Evolutionary conservation across 306 rosid species (phyloP).

Genomic region (Fagus crenata): DNA sequence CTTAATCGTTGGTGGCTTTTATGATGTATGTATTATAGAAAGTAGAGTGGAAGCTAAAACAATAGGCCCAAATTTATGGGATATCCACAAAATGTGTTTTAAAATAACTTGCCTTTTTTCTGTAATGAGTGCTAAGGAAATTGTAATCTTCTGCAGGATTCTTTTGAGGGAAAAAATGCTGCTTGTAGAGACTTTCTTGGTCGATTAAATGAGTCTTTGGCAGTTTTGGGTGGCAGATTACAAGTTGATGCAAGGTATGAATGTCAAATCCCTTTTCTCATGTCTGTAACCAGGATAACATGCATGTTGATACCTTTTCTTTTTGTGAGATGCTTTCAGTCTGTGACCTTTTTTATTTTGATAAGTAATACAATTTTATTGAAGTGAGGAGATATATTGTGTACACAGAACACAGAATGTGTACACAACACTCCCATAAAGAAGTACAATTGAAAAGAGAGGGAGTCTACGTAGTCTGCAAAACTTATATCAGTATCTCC

Average conservation of each 20-base stretch:
- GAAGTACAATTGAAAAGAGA: too few relatives aligned
- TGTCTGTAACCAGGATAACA: conserved; percentile 4
- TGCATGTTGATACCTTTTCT: background rate
- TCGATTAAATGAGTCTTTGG: conserved; percentile 75
- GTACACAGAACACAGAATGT: too few relatives aligned
- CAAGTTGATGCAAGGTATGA: conserved; percentile 79
- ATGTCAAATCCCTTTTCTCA: conserved; percentile 13
- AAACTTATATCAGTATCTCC: too few relatives aligned
- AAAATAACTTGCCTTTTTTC: conserved; percentile 7
- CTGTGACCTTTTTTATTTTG: background rate
- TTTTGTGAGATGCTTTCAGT: background rate
- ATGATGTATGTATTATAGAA: conserved; percentile 10
- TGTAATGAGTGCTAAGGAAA: conserved; percentile 10
- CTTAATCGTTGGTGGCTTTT: conserved; percentile 13
- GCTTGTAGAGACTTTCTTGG: conserved; percentile 61
- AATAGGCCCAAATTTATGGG: conserved; percentile 13
- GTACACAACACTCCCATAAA: too few relatives aligned
- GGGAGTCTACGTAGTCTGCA: too few relatives aligned
- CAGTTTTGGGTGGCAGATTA: conserved; percentile 75
- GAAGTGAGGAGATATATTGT: too few relatives aligned
- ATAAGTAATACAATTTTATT: too few relatives aligned
- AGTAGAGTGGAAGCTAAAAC: conserved; percentile 20
- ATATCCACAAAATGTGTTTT: conserved; percentile 3
- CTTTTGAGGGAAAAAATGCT: conserved; percentile 72
- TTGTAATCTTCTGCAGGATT: conserved; percentile 56